Evolutionary conservation across 2,329 filamentous ascomycete species (phyloP), one percentile per base, ranked within the genome.

Genomic region (Ophiostoma montium): DNA sequence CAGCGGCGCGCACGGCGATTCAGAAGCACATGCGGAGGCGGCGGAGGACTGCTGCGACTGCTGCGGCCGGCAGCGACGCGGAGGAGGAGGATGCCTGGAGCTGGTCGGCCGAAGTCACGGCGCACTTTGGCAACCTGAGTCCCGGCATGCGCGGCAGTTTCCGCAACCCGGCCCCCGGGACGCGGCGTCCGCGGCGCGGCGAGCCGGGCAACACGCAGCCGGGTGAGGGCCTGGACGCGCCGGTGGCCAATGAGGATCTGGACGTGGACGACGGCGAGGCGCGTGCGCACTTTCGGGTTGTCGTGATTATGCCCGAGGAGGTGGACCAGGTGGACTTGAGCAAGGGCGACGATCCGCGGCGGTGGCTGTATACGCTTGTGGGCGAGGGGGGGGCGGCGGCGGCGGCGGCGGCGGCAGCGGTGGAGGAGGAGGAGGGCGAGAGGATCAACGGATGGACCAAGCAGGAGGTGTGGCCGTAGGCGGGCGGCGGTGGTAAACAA

Each of bases 61-160:
- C n/a, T n/a, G 62, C 59, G 4, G 60, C 60, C 12, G 39, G 13
- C 5, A 23, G 19, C 23, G 19, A n/a, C 15, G 33, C 16, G n/a
- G n/a, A 23, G 11, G 27, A 33, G 9, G 47, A n/a, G n/a, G 8
- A 43, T 2, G 27, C 46, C 4, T 95, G 88, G 86, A 83, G 76
- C 56, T 95, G 87, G 82, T 67, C 68, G 43, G 82, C 71, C 54
- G 88, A 95, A 66, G 64, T 95, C 35, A 88, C 85, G 46, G 85
- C 78, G 45, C 86, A 92, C 62, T 96, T 95, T 74, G 90, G 87
- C 18, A 95, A 95, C 63, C 66, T 92, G 57, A 82, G 77, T 56
- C 90, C 90, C 7, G 68, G 71, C 1, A 87, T 95, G 80, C 75
- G 89, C 62, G 84, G 83, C 10, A 74, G 76, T 9, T 89, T 88